Evolutionary conservation across 768 basidiomycete genomes (phyloP).

Genomic region (Tylopilus rubrobrunneus): DNA sequence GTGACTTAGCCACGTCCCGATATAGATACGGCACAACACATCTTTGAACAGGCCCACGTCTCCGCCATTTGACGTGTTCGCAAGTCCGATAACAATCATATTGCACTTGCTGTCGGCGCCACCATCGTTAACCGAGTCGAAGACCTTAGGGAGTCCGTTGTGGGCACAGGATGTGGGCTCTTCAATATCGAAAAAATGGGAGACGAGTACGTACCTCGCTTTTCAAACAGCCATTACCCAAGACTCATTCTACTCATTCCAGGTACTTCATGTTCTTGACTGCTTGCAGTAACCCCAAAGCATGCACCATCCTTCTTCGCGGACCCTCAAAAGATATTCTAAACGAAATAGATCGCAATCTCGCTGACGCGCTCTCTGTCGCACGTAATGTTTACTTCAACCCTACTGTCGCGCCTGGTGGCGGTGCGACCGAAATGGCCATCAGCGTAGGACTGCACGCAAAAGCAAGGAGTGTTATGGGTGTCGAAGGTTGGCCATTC

Average conservation of each 20-base stretch:
- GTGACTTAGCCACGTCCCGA: neutral
- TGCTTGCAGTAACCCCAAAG: conserved; percentile 87
- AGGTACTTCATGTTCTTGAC: conserved; percentile 97
- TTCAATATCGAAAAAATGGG: conserved; percentile 97
- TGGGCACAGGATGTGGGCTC: conserved; percentile 92
- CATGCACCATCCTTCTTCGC: conserved; percentile 96
- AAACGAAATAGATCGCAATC: conserved; percentile 96
- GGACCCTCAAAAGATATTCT: conserved; percentile 98
- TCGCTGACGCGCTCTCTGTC: conserved; percentile 96
- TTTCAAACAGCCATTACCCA: neutral
- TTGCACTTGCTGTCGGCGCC: conserved; percentile 91
- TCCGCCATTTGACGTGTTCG: conserved; percentile 96
- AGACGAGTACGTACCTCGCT: conserved; percentile 61
- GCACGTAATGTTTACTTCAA: conserved; percentile 97
- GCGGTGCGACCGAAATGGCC: conserved; percentile 98
- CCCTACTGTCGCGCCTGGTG: conserved; percentile 89
- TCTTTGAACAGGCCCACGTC: conserved; percentile 81
- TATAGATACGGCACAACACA: conserved; percentile 88
- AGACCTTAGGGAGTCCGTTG: conserved; percentile 86
- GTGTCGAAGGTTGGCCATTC: conserved; percentile 90
- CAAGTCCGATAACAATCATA: conserved; percentile 98
- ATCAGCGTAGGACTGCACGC: conserved; percentile 83
- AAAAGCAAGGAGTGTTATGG: conserved; percentile 75
- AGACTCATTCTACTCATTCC: neutral
- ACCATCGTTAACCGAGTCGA: conserved; percentile 97